Conservation (phyloP, 1,284 basidiomycete species). For the Cystobasidiaceae sp. region DNA sequence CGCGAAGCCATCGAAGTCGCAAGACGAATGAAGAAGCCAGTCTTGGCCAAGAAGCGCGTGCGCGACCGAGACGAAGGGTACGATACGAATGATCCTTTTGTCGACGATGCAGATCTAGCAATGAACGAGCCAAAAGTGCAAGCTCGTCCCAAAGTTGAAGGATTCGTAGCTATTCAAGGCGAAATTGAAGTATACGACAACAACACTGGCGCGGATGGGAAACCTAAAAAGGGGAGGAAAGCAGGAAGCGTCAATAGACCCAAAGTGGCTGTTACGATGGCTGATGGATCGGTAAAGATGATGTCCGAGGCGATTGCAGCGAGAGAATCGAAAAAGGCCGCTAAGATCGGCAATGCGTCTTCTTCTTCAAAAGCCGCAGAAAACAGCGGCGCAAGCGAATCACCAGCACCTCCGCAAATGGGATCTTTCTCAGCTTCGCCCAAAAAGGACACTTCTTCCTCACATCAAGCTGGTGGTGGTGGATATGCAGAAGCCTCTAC, state of each 20-base stretch:
- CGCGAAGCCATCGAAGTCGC: conserved; percentile 18
- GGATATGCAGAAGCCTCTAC: not conserved
- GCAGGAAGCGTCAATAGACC: conserved; percentile 22
- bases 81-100: conserved; percentile 87
- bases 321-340: conserved; percentile 14
- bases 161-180: conserved; percentile 69
- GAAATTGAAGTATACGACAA: conserved; percentile 38
- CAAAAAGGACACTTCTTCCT: not conserved
- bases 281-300: conserved; percentile 24
- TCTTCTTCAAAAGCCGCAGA: not conserved
- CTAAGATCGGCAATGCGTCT: not conserved
- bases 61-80: conserved; percentile 54
- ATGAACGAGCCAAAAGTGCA: conserved; percentile 85
- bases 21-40: not conserved
- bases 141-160: conserved; percentile 87
- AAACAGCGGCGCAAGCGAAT: conserved; percentile 3
- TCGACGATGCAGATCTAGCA: conserved; percentile 91
- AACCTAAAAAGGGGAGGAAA: conserved; percentile 9
- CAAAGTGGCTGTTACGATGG: conserved; percentile 16
- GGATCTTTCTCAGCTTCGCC: not conserved
- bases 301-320: conserved; percentile 23
- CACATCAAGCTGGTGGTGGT: not conserved
- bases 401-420: conserved; percentile 15
- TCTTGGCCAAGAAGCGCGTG: conserved; percentile 12
- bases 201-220: not conserved